Evolutionary conservation across 2,329 filamentous ascomycete species (phyloP).

Genomic region (Pseudopyrenochaeta lycopersici): DNA sequence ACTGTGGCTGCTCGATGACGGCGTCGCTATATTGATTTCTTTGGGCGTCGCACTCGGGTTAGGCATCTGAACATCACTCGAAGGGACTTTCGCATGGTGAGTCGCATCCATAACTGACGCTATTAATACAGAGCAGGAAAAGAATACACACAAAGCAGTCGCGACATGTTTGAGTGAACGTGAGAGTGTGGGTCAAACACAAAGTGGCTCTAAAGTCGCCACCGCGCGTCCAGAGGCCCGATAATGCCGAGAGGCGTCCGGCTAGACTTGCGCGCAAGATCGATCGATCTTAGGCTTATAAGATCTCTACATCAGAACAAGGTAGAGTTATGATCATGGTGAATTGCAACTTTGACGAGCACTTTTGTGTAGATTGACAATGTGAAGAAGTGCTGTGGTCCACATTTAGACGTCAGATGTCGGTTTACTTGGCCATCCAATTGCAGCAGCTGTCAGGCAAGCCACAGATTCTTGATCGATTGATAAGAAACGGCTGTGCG

Average conservation of each 20-base stretch:
- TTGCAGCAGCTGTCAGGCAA: slow-evolving; percentile 1
- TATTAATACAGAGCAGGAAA: not conserved
- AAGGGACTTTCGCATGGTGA: slow-evolving; percentile 8
- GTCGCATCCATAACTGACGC: slow-evolving; percentile 9
- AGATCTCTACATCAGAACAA: not conserved
- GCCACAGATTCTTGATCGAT: not conserved
- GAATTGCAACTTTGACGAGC: not conserved
- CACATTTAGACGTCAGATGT: not conserved
- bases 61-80: not conserved
- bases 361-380: not conserved
- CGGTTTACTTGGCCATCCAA: slow-evolving; percentile 1
- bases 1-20: slow-evolving; percentile 27
- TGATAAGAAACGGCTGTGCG: not conserved
- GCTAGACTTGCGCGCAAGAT: slow-evolving; percentile 12
- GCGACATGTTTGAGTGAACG: slow-evolving; percentile 8
- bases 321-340: not conserved
- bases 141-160: not conserved
- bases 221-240: not conserved
- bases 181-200: not conserved
- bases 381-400: not conserved
- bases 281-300: slow-evolving; percentile 12
- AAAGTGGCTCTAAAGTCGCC: slow-evolving; percentile 1
- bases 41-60: slow-evolving; percentile 12
- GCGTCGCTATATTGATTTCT: slow-evolving; percentile 15
- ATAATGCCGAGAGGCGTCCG: slow-evolving; percentile 13